A percentile compares a stretch with the other conserved stretches of the same genome.
These are phyloP conservation scores for Kwoniella heveanensis DNA, from an alignment of 768 basidiomycete species.

Conservation along the genomic window DNA sequence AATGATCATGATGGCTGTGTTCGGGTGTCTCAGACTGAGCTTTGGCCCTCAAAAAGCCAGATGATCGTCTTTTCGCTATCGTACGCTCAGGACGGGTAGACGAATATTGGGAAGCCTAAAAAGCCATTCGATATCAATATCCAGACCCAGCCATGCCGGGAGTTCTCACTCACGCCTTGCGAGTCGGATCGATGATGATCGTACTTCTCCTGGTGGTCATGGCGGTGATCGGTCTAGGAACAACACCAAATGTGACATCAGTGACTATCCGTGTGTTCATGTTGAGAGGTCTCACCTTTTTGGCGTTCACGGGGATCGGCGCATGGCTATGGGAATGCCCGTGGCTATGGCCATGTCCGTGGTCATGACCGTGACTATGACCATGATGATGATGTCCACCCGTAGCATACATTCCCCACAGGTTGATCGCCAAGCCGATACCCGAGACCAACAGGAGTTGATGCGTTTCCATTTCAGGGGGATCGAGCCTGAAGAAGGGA, in stretches of 20 bases:
- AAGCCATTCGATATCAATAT: not conserved
- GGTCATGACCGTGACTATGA: constrained; percentile 45
- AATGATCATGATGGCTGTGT: constrained; percentile 8
- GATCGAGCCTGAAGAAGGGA: constrained; percentile 67
- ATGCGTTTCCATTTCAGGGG: constrained; percentile 92
- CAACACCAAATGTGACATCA: not conserved
- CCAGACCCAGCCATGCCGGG: no score
- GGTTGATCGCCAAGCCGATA: constrained; percentile 85
- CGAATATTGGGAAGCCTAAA: not conserved
- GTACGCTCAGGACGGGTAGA: constrained; percentile 8
- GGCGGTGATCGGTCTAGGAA: constrained; percentile 23
- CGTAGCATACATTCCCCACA: constrained; percentile 99
- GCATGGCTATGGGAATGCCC: constrained; percentile 38
- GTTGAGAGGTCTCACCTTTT: constrained; percentile 30
- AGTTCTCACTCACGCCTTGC: constrained; percentile 21
- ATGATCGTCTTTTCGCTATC: constrained; percentile 16
- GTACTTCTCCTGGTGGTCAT: constrained; percentile 11
- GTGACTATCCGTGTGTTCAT: not conserved
- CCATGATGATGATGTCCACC: constrained; percentile 64
- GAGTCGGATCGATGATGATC: constrained; percentile 20
- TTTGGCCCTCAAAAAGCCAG: constrained; percentile 10
- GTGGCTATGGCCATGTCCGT: constrained; percentile 46
- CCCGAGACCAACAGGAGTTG: constrained; percentile 87
- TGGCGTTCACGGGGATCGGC: constrained; percentile 39
- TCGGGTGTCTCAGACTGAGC: constrained; percentile 13